Conservation (phyloP, 371 early-diverging fungal genomes). For the Lichtheimia ramosa region DNA sequence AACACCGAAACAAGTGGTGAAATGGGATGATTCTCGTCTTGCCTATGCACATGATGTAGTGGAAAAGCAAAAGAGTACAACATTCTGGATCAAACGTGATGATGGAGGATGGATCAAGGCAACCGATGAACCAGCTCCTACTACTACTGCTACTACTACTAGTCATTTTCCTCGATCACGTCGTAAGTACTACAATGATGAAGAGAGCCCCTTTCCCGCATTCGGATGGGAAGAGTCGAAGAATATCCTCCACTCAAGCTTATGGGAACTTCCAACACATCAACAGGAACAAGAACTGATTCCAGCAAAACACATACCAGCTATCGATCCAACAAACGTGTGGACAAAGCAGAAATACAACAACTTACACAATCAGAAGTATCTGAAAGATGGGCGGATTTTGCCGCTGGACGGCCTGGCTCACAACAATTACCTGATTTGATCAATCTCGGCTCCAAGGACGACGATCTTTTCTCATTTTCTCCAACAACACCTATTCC, state of each 20-base stretch:
- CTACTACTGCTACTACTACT: not conserved
- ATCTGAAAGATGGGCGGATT: not conserved
- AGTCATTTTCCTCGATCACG: not conserved
- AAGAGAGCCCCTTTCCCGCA: not conserved
- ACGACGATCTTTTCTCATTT: not conserved
- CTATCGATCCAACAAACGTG: not conserved
- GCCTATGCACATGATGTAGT: conserved; percentile 36
- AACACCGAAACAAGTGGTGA: conserved; percentile 9
- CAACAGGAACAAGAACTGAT: not conserved
- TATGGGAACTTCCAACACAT: not conserved
- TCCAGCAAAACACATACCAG: not conserved
- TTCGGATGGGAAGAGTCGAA: no score
- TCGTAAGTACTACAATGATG: not conserved
- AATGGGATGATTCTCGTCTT: conserved; percentile 37
- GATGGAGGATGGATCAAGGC: conserved; percentile 8
- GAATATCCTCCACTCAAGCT: not conserved
- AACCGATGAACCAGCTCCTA: not conserved
- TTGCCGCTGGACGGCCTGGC: no score
- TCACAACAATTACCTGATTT: not conserved
- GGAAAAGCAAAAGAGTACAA: conserved; percentile 31
- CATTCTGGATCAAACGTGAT: conserved; percentile 25
- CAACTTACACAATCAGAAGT: not conserved
- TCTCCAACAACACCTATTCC: not conserved
- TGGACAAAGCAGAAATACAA: not conserved
- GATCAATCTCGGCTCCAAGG: not conserved